Conservation (phyloP, 768 basidiomycete genomes). For the Sarcodon sp. region DNA sequence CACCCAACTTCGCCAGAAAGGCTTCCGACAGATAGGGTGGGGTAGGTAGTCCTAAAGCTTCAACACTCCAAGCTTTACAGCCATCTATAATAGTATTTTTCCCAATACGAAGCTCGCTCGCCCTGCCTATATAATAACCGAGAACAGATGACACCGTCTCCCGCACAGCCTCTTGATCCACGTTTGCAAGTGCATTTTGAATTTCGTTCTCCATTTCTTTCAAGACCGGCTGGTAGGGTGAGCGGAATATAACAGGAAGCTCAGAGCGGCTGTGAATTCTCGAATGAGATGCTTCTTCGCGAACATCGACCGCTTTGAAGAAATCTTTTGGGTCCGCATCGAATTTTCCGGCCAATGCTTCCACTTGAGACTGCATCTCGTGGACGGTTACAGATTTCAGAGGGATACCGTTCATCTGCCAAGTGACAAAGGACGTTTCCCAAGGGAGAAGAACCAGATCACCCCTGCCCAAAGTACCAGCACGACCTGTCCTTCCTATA, state of each 20-base stretch:
- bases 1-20: conserved; percentile 33
- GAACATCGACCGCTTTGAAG: conserved; percentile 9
- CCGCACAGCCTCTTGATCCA: conserved; percentile 38
- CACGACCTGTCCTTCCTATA: conserved; percentile 76
- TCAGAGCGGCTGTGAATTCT: conserved; percentile 1
- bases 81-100: conserved; percentile 37
- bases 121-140: conserved; percentile 56
- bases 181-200: conserved; percentile 15
- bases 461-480: conserved; percentile 44
- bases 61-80: conserved; percentile 46
- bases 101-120: conserved; percentile 31
- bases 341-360: conserved; percentile 28
- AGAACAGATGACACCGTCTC: conserved; percentile 56
- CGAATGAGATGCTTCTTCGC: neutral
- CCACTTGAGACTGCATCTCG: conserved; percentile 33
- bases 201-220: conserved; percentile 18
- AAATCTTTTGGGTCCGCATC: conserved; percentile 31
- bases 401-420: conserved; percentile 53
- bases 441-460: conserved; percentile 74
- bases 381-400: conserved; percentile 43
- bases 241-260: conserved; percentile 6
- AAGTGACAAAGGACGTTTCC: conserved; percentile 58
- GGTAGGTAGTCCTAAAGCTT: conserved; percentile 35
- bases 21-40: conserved; percentile 37
- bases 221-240: conserved; percentile 5